Base-by-base conservation (phyloP, 176 grass and related monocot species). In the Aechmea fasciata region DNA sequence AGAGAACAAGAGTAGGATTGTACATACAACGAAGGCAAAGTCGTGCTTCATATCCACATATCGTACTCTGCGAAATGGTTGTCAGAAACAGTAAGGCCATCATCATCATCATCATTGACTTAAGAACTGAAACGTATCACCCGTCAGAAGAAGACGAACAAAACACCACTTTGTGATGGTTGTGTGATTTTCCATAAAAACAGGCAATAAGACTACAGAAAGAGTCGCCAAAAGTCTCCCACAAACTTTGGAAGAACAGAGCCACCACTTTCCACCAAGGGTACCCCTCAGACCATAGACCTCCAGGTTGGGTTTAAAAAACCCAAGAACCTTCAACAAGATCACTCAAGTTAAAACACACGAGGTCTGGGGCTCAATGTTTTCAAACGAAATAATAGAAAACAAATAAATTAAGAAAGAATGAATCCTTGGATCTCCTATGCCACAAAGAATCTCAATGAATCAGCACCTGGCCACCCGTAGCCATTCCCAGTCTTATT, bases 21-120 rank as follows among this genome's bases (percentile, higher is more conserved):
- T 13, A 87, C 92, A 33, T 99, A 99, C 94, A 80, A 99, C 86
- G 77, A 99, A 99, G 29, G 94, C 94, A 75, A 90, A 99, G 80
- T 99, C 94, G 22, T 86, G 94, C 94, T 99, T 99, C 94, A 99
- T 68, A 71, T 99, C 94, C 90, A 99, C 94, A 75, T 99, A 87
- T 57, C 94, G 94, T 67, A 99, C 83, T 99, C 94, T 99, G 94
- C 90, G 80, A 85, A 99, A 92, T 69, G 84, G 77, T 91, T 87
- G 77, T 78, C 86, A 91, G 65, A 92, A 90, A 91, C 62, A 91
- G 74, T 92, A 84, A 97, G 93, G 78, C 70, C 81, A 83, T 83
- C 81, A 83, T 81, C 77, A 73, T 81, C 77, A 73, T 77, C 77
- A 73, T 77, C 78, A 74, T 73, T 77, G 54, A 71, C 65, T 52